Base-by-base conservation (phyloP, 352 stramenopile genomes). In the Phytophthora foliorum region DNA sequence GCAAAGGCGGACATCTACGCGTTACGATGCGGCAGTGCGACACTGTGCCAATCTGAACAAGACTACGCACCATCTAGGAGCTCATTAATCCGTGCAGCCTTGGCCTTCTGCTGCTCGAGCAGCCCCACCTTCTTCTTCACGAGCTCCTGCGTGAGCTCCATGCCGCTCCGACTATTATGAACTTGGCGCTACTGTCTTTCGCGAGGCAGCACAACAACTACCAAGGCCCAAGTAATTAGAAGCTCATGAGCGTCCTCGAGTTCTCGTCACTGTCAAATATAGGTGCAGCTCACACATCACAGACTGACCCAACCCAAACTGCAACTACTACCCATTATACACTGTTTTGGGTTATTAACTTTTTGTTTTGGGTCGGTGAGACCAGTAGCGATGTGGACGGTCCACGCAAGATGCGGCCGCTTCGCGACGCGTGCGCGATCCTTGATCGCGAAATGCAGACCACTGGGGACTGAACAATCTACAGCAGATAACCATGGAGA, bases 111-210 rank as follows among this genome's bases (percentile, higher is more conserved):
- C 50, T 82, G 77, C 32, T 67, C 73, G 14, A 94, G 83, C 60
- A 94, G 69, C 76, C 92, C 84, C 39, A 91, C 69, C 42, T 95
- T 92, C 75, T 94, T 90, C 62, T 83, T 83, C 44, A 91, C 81
- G 29, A 95, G 76, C 53, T 90, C 81, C 21, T 92, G 80, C 25
- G 72, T 73, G 34, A 72, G 69, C 73, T 85, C 64, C 66, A 75
- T 81, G 19, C 25, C 14, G 25, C 11, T 56, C 6, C 2, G 27
- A 11, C 27, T 56, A 8, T 5, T 27, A 8, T 19, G 10, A 17
- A 57, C 49, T 63, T 34, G 8, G 29, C 34, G 16, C 34, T 41
- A 45, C 3, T 45, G 16, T 45, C 38, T 4, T 45, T 45, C 38
- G 9, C 29, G 14, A 48, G n/a, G 10, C 19, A 46, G 36, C 44